phyloP scores from a whole-genome alignment of 176 grass and related monocot genomes.

The Oryza nivara region DNA sequence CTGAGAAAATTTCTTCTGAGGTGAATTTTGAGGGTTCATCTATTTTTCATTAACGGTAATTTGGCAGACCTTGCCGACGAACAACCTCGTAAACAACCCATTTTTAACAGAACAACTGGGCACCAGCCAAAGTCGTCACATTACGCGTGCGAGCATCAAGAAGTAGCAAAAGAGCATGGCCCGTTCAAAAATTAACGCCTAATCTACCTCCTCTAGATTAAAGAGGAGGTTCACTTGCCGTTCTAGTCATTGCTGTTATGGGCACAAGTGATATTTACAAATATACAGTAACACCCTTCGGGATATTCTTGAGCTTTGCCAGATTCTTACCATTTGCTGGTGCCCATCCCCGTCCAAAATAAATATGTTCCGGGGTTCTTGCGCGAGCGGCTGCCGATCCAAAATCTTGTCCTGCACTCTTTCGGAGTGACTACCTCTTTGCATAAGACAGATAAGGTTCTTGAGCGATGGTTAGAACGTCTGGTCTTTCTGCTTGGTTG shows the following conservation, averaged over 20 bases:
- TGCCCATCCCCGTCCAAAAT: conserved; percentile 36
- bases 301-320: conserved; percentile 45
- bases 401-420: conserved; percentile 22
- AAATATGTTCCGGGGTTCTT: conserved; percentile 13
- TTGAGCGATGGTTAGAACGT: conserved; percentile 90
- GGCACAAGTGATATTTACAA: conserved; percentile 61
- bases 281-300: conserved; percentile 67
- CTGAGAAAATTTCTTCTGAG: not conserved
- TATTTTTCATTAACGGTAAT: not conserved
- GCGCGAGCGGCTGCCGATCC: not conserved
- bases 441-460: conserved; percentile 94
- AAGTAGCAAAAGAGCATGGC: conserved; percentile 16
- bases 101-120: not conserved
- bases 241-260: conserved; percentile 19
- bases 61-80: not conserved
- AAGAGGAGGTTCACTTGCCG: conserved; percentile 46
- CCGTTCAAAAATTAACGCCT: conserved; percentile 35
- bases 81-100: not conserved
- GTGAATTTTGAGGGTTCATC: not conserved
- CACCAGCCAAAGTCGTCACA: conserved; percentile 8
- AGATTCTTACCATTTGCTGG: conserved; percentile 21
- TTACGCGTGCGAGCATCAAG: not conserved
- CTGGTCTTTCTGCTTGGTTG: conserved; percentile 93
- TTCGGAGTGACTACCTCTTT: conserved; percentile 62
- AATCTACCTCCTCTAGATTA: conserved; percentile 27